Conservation (phyloP, 163 green algal species). For the Chlamydomonas reinhardtii region DNA sequence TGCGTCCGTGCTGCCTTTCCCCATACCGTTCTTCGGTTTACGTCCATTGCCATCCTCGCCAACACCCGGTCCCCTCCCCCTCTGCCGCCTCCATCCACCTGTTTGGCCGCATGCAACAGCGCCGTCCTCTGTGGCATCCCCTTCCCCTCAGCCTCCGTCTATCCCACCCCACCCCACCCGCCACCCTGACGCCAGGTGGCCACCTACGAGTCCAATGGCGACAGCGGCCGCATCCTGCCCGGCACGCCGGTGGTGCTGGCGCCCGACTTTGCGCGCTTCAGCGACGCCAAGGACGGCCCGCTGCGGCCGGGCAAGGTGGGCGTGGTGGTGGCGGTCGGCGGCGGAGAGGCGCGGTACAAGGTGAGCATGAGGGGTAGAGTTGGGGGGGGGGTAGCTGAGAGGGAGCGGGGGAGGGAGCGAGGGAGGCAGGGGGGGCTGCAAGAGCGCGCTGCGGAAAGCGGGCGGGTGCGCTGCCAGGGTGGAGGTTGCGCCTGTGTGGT, state of each 20-base stretch:
- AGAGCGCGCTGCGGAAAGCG: neutral
- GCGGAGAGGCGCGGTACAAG: neutral
- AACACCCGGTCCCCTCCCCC: too few relatives aligned
- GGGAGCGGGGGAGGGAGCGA: neutral
- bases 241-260: neutral
- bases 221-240: neutral
- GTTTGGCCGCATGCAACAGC: too few relatives aligned
- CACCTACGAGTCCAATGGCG: neutral
- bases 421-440: neutral
- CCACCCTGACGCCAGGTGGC: neutral
- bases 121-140: too few relatives aligned
- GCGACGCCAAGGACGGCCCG: conserved; percentile 7
- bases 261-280: neutral
- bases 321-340: neutral
- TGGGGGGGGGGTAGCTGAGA: too few relatives aligned
- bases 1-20: too few relatives aligned
- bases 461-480: neutral
- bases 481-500: neutral
- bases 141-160: too few relatives aligned
- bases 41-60: too few relatives aligned
- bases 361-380: neutral
- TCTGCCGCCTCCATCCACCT: too few relatives aligned
- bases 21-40: too few relatives aligned
- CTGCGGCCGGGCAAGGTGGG: neutral
- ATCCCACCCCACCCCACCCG: neutral